Conservation (phyloP, 495 filamentous ascomycete genomes). For the Penicillium angulare region DNA sequence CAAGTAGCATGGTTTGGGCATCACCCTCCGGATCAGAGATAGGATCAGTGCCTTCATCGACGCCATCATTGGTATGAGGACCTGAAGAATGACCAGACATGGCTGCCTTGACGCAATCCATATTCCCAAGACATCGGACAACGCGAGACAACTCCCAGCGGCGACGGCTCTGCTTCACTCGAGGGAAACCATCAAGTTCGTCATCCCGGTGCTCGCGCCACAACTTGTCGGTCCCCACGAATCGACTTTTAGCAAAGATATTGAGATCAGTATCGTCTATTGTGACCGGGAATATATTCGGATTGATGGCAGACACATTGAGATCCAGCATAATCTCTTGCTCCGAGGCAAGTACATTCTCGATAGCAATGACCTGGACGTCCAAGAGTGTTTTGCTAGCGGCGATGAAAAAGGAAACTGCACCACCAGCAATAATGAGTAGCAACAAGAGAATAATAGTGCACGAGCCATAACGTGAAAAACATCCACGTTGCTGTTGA, state of each 20-base stretch:
- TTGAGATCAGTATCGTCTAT: conserved; percentile 83
- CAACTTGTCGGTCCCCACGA: conserved; percentile 74
- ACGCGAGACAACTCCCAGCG: conserved; percentile 32
- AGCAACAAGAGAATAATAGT: conserved; percentile 72
- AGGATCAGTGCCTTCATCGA: conserved; percentile 73
- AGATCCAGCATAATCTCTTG: conserved; percentile 96
- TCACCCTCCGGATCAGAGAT: conserved; percentile 63
- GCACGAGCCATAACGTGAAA: conserved; percentile 77
- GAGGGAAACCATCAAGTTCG: conserved; percentile 30
- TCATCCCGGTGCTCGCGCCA: conserved; percentile 58
- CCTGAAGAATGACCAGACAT: conserved; percentile 6
- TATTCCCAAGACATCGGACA: conserved; percentile 27
- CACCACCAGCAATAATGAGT: conserved; percentile 71
- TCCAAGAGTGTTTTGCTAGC: conserved; percentile 84
- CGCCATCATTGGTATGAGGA: conserved; percentile 28
- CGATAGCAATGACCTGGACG: conserved; percentile 72
- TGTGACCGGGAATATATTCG: conserved; percentile 82
- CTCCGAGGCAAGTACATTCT: conserved; percentile 87
- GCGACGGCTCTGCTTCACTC: conserved; percentile 34
- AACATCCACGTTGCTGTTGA: conserved; percentile 59
- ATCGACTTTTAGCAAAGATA: conserved; percentile 88
- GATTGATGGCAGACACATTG: conserved; percentile 83
- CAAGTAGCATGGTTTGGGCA: conserved; percentile 82
- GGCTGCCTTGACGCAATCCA: conserved; percentile 20
- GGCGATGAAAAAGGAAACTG: conserved; percentile 81